phyloP scores from a whole-genome alignment of 306 rosid genomes.

The Inga laurina region DNA sequence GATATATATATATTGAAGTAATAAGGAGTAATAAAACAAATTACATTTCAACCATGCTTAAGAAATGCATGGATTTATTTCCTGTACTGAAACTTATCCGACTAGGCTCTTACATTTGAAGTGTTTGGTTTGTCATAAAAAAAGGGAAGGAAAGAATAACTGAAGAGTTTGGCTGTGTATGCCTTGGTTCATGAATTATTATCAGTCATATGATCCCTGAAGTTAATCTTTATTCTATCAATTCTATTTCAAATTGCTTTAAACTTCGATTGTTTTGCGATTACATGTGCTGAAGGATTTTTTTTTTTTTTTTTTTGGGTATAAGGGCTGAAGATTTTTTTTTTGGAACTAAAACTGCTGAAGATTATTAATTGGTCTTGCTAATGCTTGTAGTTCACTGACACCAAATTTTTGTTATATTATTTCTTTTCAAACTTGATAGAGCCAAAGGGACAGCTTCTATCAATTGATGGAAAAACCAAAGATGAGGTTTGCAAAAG shows the following conservation, averaged over 20 bases:
- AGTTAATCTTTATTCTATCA: not conserved
- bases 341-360: not conserved
- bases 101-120: not conserved
- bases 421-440: constrained; percentile 33
- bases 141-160: not conserved
- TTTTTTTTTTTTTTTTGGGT: too few species aligned
- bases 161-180: not conserved
- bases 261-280: constrained; percentile 16
- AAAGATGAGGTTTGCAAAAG: constrained; percentile 85
- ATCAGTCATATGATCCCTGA: not conserved
- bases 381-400: constrained; percentile 2
- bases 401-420: constrained; percentile 9
- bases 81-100: not conserved
- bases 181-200: not conserved
- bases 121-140: not conserved
- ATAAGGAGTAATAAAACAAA: not conserved
- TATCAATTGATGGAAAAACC: constrained; percentile 89
- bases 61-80: not conserved
- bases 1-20: not conserved
- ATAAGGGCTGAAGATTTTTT: too few species aligned
- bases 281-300: constrained; percentile 5
- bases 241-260: constrained; percentile 1
- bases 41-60: not conserved
- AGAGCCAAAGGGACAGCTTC: constrained; percentile 99
- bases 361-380: constrained; percentile 21